These are phyloP conservation scores for Starmera caribaea DNA, from an alignment of 805 yeast species.

Conservation along the genomic window DNA sequence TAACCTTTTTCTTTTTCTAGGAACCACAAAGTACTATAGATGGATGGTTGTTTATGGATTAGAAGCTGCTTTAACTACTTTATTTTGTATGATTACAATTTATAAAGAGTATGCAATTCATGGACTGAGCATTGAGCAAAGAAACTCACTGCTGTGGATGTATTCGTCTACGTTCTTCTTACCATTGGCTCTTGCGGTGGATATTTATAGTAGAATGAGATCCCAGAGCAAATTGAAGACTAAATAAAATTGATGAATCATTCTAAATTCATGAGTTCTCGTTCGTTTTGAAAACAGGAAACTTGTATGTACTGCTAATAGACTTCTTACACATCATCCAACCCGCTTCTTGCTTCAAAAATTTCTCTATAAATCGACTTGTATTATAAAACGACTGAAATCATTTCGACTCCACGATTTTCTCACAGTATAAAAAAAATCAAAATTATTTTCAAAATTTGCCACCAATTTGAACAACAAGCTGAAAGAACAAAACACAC, in stretches of 20 bases:
- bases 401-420: too few relatives aligned
- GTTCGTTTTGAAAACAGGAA: neutral
- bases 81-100: slow-evolving; percentile 56
- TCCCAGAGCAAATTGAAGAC: neutral
- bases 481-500: neutral
- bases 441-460: neutral
- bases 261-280: too few relatives aligned
- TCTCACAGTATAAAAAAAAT: too few relatives aligned
- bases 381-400: too few relatives aligned
- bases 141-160: slow-evolving; percentile 34
- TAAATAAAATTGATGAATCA: too few relatives aligned
- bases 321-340: neutral
- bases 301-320: neutral
- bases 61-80: slow-evolving; percentile 75
- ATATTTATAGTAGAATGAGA: slow-evolving; percentile 13
- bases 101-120: slow-evolving; percentile 23
- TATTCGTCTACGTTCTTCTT: slow-evolving; percentile 67
- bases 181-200: slow-evolving; percentile 41
- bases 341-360: neutral
- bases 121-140: slow-evolving; percentile 23
- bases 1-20: slow-evolving; percentile 4
- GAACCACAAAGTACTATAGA: slow-evolving; percentile 21
- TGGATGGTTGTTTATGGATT: slow-evolving; percentile 61
- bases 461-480: neutral
- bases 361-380: too few relatives aligned